Evolutionary conservation across 805 yeast genomes (phyloP), one percentile per base, ranked within the genome.

Genomic region (Cyberlindnera amylophila): DNA sequence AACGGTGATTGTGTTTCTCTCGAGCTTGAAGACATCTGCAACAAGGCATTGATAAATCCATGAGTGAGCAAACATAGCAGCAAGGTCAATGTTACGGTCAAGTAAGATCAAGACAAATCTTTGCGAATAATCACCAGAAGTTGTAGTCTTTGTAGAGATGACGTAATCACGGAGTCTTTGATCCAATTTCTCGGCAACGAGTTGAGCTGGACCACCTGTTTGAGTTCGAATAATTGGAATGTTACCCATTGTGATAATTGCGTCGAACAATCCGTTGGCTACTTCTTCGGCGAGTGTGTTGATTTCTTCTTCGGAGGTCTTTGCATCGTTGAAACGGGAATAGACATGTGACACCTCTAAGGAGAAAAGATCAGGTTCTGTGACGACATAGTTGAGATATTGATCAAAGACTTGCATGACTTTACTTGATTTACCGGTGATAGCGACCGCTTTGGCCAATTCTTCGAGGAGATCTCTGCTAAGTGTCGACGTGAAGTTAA

Each of bases 31-130:
- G 5, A 89, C 93, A 61, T 93, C 99, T 57, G 90, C 86, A 15
- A 93, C 93, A 78, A 93, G 81, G 57, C 96, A 89, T 67, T 91
- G 96, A 62, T 93, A 93, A 38, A 95, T 90, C 97, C 98, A 91
- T 11, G 97, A 87, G 65, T 93, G 99, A 1, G 91, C 78, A 63
- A 93, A 82, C 97, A 93, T 91, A 13, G 96, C 83, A 2, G 93
- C 82, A 47, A 93, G 71, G 64, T 93, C 98, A 45, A 93, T 72
- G 59, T 84, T 86, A 63, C 99, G 75, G 65, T 93, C 99, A 34
- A 93, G 65, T 32, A 93, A 63, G 26, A 95, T 73, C 53, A 93
- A 69, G 11, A 91, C 96, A 3, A 84, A 77, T 47, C 96, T 71
- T 44, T 81, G 82, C 31, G 71, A 53, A 6, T 65, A 58, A 19